These are phyloP conservation scores for Gaillardinia entomophila DNA, from an alignment of 805 yeast species.

Conservation along the genomic window DNA sequence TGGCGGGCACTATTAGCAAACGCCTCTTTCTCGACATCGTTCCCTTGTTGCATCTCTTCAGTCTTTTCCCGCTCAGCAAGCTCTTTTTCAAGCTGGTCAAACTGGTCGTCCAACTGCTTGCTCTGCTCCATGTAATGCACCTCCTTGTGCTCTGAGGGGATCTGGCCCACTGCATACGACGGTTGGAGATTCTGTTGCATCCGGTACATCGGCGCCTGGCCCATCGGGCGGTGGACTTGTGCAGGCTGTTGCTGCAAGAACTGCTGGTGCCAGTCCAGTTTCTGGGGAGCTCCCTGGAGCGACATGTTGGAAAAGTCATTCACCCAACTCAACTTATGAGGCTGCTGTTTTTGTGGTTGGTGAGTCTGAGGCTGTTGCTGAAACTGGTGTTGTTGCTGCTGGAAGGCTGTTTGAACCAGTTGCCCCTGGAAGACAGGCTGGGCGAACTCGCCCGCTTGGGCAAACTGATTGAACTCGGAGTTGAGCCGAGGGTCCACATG, in stretches of 20 bases:
- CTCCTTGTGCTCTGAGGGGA: constrained; percentile 20
- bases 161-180: constrained; percentile 8
- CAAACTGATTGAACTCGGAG: constrained; percentile 32
- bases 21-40: constrained; percentile 23
- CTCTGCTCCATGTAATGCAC: constrained; percentile 21
- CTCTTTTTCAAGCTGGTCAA: constrained; percentile 25
- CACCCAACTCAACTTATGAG: constrained; percentile 17
- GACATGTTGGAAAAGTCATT: constrained; percentile 21
- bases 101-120: constrained; percentile 20
- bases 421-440: constrained; percentile 6
- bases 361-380: constrained; percentile 7
- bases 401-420: constrained; percentile 3
- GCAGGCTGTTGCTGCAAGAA: constrained; percentile 11
- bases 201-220: constrained; percentile 4
- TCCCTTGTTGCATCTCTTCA: constrained; percentile 2
- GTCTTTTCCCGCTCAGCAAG: constrained; percentile 1
- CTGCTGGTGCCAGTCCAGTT: constrained; percentile 20
- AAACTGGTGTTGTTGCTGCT: constrained; percentile 3
- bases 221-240: constrained; percentile 3
- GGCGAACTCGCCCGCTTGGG: constrained; percentile 12
- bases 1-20: constrained; percentile 36
- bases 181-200: constrained; percentile 15
- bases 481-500: constrained; percentile 29
- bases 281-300: constrained; percentile 7
- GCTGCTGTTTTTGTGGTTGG: constrained; percentile 6